Percentiles rank a stretch among this genome's conserved stretches.
Evolutionary conservation across 2,329 filamentous ascomycete genomes (phyloP).

Genomic region (Apiospora phragmitis): DNA sequence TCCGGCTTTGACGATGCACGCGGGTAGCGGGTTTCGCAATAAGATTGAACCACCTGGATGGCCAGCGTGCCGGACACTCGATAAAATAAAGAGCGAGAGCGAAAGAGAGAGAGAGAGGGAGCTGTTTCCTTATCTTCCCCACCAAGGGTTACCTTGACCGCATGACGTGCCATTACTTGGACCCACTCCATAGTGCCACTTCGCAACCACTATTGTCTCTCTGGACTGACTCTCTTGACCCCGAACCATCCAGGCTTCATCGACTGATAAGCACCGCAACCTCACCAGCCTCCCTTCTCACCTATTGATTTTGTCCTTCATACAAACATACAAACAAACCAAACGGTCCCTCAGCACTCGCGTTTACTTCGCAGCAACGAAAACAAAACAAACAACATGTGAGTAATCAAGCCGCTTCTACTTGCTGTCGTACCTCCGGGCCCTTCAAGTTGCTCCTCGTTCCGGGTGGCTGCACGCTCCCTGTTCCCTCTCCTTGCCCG

Average conservation of each 20-base stretch:
- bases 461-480: background rate
- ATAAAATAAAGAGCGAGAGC: background rate
- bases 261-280: background rate
- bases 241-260: slow-evolving; percentile 4
- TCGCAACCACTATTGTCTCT: background rate
- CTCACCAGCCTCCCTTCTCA: background rate
- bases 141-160: slow-evolving; percentile 1
- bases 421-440: background rate
- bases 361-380: background rate
- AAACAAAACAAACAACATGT: background rate
- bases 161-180: slow-evolving; percentile 2
- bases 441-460: background rate
- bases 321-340: background rate
- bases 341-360: background rate
- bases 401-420: background rate
- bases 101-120: background rate
- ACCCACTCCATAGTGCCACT: background rate
- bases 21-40: background rate
- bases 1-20: background rate
- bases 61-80: background rate
- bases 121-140: background rate
- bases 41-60: background rate
- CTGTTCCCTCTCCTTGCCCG: background rate
- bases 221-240: slow-evolving; percentile 1
- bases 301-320: background rate